These are phyloP conservation scores for Sicyos baderoa DNA, from an alignment of 306 rosid genomes.

Conservation along the genomic window DNA sequence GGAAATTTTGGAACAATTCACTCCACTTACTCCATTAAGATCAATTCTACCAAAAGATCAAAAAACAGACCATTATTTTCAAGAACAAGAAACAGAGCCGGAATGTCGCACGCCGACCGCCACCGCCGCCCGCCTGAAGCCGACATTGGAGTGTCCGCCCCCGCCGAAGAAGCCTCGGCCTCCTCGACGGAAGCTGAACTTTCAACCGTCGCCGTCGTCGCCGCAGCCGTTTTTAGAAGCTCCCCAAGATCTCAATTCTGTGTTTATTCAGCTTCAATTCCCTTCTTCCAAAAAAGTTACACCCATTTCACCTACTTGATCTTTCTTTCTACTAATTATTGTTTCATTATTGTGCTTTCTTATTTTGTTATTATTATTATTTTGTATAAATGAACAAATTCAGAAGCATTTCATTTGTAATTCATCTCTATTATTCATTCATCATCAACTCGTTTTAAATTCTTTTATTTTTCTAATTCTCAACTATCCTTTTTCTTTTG, in stretches of 20 bases:
- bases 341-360: background rate
- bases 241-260: slow-evolving; percentile 41
- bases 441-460: background rate
- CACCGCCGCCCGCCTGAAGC: slow-evolving; percentile 20
- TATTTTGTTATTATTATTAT: too few relatives aligned
- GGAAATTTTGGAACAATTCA: slow-evolving; percentile 36
- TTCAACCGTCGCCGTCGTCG: background rate
- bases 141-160: slow-evolving; percentile 44
- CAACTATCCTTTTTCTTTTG: too few relatives aligned
- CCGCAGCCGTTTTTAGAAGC: slow-evolving; percentile 33
- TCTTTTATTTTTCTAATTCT: too few relatives aligned
- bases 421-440: background rate
- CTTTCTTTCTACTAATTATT: background rate
- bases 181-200: slow-evolving; percentile 18
- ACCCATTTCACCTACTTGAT: slow-evolving; percentile 19
- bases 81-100: background rate
- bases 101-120: slow-evolving; percentile 50
- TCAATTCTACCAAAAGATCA: slow-evolving; percentile 12
- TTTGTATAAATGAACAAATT: background rate
- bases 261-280: slow-evolving; percentile 22
- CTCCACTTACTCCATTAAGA: slow-evolving; percentile 43
- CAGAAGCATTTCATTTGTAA: background rate
- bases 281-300: slow-evolving; percentile 32
- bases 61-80: slow-evolving; percentile 11
- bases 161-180: slow-evolving; percentile 50